Conservation (phyloP, 1,139 yeast genomes). For the Scheffersomyces insectosa region DNA sequence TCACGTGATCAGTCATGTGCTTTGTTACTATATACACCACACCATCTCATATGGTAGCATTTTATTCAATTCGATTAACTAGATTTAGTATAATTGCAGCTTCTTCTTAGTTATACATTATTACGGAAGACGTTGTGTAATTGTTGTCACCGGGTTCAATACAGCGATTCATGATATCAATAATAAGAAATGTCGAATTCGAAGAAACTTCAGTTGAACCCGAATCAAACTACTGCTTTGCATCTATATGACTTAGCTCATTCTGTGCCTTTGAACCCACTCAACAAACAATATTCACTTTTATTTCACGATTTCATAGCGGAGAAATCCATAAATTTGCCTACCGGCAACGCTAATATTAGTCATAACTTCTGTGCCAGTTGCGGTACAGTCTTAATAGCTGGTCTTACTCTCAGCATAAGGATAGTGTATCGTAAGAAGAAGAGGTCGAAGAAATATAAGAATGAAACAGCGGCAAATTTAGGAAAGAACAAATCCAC, state of each 20-base stretch:
- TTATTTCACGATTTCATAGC: constrained; percentile 22
- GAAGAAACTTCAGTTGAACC: not conserved
- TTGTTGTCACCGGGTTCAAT: no score
- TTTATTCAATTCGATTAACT: no score
- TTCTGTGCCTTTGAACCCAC: constrained; percentile 24
- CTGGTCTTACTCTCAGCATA: constrained; percentile 43
- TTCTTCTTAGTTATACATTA: no score
- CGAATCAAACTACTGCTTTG: constrained; percentile 11
- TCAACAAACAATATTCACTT: constrained; percentile 26
- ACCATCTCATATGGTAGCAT: no score
- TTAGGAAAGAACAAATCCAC: no score
- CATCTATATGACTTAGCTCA: constrained; percentile 36
- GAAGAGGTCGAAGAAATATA: constrained; percentile 11
- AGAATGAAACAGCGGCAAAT: not conserved
- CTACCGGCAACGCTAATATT: constrained; percentile 15
- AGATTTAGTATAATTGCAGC: no score
- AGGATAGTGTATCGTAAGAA: constrained; percentile 20
- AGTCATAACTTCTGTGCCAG: constrained; percentile 40
- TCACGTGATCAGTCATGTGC: no score
- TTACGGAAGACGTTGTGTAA: no score
- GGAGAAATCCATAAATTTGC: constrained; percentile 28
- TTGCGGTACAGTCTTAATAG: constrained; percentile 48
- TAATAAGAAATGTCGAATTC: not conserved
- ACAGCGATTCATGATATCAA: not conserved
- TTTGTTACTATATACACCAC: no score